Conservation (phyloP, 495 filamentous ascomycete species). For the Lentithecium fluviatile region DNA sequence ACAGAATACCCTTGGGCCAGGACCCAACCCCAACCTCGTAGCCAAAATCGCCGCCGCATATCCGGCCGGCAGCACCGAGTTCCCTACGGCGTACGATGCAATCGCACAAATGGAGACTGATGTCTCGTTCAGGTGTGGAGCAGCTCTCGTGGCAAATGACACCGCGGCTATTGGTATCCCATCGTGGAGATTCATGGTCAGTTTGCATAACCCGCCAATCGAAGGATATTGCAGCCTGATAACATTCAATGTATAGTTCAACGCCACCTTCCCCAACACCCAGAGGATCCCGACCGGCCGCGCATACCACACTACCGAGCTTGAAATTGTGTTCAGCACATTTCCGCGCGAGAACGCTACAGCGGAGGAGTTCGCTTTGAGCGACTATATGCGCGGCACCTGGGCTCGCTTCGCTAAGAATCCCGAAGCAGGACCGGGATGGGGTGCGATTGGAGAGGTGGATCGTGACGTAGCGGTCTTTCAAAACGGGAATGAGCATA, state of each 20-base stretch:
- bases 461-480: no score
- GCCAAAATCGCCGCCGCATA: no score
- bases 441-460: constrained; percentile 9
- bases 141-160: constrained; percentile 30
- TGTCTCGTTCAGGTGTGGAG: constrained; percentile 36
- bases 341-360: constrained; percentile 33
- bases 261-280: constrained; percentile 42
- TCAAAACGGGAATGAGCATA: no score
- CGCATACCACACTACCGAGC: constrained; percentile 40
- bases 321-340: constrained; percentile 42
- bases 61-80: not conserved
- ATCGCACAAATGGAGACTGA: constrained; percentile 37
- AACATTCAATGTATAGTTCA: no score
- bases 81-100: constrained; percentile 19
- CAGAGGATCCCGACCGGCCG: constrained; percentile 17
- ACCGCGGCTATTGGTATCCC: constrained; percentile 29
- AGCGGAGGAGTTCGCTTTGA: constrained; percentile 32
- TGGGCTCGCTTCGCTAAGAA: constrained; percentile 44
- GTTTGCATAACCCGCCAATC: no score
- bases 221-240: no score
- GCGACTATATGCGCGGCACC: constrained; percentile 36
- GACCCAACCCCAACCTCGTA: no score
- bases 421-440: constrained; percentile 36
- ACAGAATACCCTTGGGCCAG: no score
- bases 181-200: constrained; percentile 35